Percentiles rank a stretch among this genome's conserved stretches.
Evolutionary conservation across 805 yeast species (phyloP).

Genomic region (Pichia exigua): DNA sequence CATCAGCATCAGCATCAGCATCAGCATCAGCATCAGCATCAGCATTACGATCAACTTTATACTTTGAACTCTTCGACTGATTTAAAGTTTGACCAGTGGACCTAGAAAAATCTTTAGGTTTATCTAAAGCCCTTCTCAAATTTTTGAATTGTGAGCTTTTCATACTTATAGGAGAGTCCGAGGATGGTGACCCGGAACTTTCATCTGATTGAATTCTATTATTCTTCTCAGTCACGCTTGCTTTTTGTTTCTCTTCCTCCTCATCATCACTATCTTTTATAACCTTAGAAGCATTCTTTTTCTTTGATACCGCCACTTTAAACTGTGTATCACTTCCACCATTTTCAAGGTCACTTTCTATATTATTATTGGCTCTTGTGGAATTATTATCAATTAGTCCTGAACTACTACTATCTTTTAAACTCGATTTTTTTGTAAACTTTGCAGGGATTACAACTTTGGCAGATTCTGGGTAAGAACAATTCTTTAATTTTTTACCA

Average conservation of each 20-base stretch:
- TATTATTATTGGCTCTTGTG: too few species aligned
- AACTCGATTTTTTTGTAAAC: neutral
- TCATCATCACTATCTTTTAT: neutral
- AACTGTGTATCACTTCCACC: neutral
- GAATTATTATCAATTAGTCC: neutral
- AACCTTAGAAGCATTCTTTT: neutral
- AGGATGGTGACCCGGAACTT: neutral
- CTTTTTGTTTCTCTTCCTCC: neutral
- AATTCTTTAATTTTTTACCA: conserved; percentile 6
- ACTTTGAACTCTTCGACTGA: neutral
- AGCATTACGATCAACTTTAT: too few species aligned
- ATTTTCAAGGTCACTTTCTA: neutral
- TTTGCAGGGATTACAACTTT: conserved; percentile 3
- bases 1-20: neutral
- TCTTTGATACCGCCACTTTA: neutral
- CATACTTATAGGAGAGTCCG: too few species aligned
- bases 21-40: neutral
- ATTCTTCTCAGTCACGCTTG: neutral
- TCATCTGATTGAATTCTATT: neutral
- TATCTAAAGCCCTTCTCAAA: too few species aligned
- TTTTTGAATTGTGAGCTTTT: too few species aligned
- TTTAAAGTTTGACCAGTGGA: too few species aligned
- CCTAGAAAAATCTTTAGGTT: neutral
- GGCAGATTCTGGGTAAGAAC: conserved; percentile 10
- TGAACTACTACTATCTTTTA: neutral